Evolutionary conservation across 306 rosid species (phyloP).

Genomic region (Glycine soja): DNA sequence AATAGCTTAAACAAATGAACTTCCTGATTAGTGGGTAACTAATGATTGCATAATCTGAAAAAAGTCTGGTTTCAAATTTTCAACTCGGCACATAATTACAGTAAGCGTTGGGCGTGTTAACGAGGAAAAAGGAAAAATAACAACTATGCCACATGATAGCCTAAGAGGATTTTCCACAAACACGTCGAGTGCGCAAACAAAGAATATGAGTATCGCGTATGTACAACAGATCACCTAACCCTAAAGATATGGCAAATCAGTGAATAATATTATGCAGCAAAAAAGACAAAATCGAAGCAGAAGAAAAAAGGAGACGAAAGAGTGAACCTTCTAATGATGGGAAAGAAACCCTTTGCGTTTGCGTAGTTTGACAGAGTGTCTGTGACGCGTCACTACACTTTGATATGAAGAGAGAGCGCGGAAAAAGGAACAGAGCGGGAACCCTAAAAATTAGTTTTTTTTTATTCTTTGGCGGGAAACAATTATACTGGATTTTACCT

Average conservation of each 20-base stretch:
- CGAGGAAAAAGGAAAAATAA: neutral
- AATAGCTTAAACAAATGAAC: neutral
- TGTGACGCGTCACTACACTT: neutral
- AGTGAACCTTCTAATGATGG: slow-evolving; percentile 13
- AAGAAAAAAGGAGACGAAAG: neutral
- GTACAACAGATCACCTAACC: neutral
- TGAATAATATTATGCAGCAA: neutral
- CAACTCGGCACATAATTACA: neutral
- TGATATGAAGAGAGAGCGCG: neutral
- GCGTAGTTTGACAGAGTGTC: neutral
- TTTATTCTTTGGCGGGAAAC: slow-evolving; percentile 45
- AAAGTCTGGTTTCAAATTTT: neutral
- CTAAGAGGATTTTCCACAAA: slow-evolving; percentile 42
- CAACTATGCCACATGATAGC: neutral
- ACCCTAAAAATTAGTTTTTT: neutral
- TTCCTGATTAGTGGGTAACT: neutral
- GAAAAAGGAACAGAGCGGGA: slow-evolving; percentile 32
- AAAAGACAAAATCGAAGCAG: neutral
- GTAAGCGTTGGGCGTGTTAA: neutral
- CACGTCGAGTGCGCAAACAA: slow-evolving; percentile 31
- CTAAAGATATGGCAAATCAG: neutral
- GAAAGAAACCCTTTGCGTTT: slow-evolving; percentile 10
- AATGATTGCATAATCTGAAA: neutral
- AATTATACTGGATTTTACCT: neutral
- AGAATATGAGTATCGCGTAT: neutral